Evolutionary conservation across 2,329 filamentous ascomycete species (phyloP).

Genomic region (Aschersonia sp.): DNA sequence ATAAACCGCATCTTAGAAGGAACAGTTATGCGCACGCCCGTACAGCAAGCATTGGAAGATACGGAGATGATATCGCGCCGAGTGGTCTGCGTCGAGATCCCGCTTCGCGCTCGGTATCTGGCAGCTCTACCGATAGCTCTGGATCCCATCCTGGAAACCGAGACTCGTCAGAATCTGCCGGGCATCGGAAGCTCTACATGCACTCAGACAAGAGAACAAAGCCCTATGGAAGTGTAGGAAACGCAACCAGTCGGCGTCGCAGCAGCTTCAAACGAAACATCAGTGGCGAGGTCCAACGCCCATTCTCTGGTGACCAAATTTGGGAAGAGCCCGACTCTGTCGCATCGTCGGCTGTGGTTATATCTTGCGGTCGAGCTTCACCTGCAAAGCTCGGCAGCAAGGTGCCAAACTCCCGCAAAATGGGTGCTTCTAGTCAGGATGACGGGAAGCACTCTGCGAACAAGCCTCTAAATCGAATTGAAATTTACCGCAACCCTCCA

Average conservation of each 20-base stretch:
- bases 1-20: slow-evolving; percentile 54
- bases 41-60: slow-evolving; percentile 40
- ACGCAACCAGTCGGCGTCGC: slow-evolving; percentile 34
- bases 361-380: slow-evolving; percentile 15
- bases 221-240: slow-evolving; percentile 24
- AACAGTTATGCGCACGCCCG: slow-evolving; percentile 57
- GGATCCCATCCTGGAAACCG: slow-evolving; percentile 18
- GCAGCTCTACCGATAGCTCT: slow-evolving; percentile 36
- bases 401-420: slow-evolving; percentile 17
- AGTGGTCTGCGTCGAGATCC: slow-evolving; percentile 30
- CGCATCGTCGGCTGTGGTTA: slow-evolving; percentile 2
- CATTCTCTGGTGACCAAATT: slow-evolving; percentile 66
- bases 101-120: slow-evolving; percentile 31
- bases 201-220: slow-evolving; percentile 16
- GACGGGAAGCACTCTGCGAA: slow-evolving; percentile 17
- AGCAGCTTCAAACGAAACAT: slow-evolving; percentile 56
- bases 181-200: slow-evolving; percentile 4
- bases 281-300: slow-evolving; percentile 50
- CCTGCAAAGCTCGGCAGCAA: slow-evolving; percentile 17
- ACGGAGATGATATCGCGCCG: slow-evolving; percentile 22
- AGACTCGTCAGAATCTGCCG: slow-evolving; percentile 11
- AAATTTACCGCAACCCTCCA: slow-evolving; percentile 76
- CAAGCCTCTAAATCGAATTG: slow-evolving; percentile 36
- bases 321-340: slow-evolving; percentile 67
- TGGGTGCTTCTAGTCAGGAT: slow-evolving; percentile 24